Evolutionary conservation across 768 basidiomycete species (phyloP), one percentile per base, ranked within the genome.

Genomic region (Lanmaoa pseudosensibilis): DNA sequence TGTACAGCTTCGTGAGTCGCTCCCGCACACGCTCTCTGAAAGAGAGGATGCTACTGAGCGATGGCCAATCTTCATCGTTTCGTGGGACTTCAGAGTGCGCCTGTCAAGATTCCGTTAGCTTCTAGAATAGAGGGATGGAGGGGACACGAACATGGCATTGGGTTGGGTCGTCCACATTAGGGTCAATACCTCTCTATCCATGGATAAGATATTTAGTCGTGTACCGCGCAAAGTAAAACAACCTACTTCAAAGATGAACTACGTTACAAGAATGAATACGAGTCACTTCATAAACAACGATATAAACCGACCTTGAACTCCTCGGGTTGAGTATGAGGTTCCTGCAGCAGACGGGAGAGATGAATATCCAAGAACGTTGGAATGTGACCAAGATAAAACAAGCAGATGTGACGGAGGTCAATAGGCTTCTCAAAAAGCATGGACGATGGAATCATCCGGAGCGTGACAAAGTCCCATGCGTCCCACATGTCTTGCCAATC

Each of bases 301-400:
- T 23, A 27, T 25, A 51, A 34, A 68, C 69, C 15, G 19, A 83
- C 82, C 70, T 93, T 93, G 76, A 88, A 96, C 50, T 81, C 75
- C 57, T 88, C 81, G 1, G 97, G 97, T 60, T 94, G 85, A 0
- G 94, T 93, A 63, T 92, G 83, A 1, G 87, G 83, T 63, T 94
- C 89, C 39, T 83, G 67, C 49, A 97, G 70, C 13, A 93, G 72
- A 47, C 80, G 79, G 3, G 91, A 90, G 46, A 96, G 73, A 66
- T 96, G 89, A 23, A 97, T 97, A 65, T 97, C 95, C 59, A 95
- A 72, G 76, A 96, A 97, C 19, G 91, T 80, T 2, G 93, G 93
- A 45, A 98, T 93, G 69, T 98, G 97, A 0, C 96, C 96, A 13
- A 92, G 67, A 72, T 98, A 98, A 75, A 99, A 99, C n/a, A 98